Conservation (phyloP, 73 alveolate species). For the Paramecium pentaurelia region DNA sequence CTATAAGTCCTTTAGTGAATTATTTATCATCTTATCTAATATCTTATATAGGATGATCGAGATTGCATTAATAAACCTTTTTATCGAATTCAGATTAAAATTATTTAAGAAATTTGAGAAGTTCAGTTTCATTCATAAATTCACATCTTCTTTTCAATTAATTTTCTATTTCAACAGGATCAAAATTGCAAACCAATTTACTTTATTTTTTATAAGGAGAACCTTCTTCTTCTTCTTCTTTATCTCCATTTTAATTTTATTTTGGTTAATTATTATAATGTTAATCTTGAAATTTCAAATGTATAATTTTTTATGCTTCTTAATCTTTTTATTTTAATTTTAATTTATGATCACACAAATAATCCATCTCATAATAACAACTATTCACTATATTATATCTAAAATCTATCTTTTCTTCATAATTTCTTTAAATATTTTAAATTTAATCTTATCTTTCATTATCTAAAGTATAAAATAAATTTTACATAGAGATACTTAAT, state of each 20-base stretch:
- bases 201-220: neutral
- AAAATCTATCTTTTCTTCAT: neutral
- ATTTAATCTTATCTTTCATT: slow-evolving; percentile 4
- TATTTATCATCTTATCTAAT: neutral
- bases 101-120: neutral
- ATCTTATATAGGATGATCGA: neutral
- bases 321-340: neutral
- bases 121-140: neutral
- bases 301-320: neutral
- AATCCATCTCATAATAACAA: slow-evolving; percentile 5
- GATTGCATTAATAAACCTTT: neutral
- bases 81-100: neutral
- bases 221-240: neutral
- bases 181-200: neutral
- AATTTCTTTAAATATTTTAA: neutral
- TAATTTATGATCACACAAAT: neutral
- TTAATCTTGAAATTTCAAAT: neutral
- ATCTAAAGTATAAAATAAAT: neutral
- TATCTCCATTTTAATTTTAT: neutral
- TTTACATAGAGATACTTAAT: neutral
- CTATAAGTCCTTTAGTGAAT: neutral
- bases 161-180: slow-evolving; percentile 1
- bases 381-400: neutral
- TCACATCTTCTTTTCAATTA: neutral
- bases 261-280: neutral